Evolutionary conservation across 176 grass and related monocot genomes (phyloP), one percentile per base, ranked within the genome.

Genomic region (Zea luxurians): DNA sequence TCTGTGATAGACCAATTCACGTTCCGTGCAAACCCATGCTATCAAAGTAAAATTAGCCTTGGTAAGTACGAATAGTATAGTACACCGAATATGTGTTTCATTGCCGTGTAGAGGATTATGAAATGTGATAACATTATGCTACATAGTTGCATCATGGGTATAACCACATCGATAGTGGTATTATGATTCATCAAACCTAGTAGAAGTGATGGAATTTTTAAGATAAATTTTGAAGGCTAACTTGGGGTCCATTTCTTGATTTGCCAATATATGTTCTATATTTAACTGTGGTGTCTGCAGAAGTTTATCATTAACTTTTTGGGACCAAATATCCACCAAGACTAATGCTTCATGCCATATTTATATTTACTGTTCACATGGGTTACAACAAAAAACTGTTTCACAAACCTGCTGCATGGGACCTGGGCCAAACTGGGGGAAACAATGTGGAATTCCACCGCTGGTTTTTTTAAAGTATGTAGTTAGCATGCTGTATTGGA

Each of bases 391-490:
- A 27, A 87, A 78, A 80, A 83, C 15, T 49, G 53, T 45, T 71
- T 61, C 52, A 71, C 45, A 71, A 82, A 94, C 91, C 91, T 98
- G 95, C 76, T 94, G 91, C 73, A 98, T 98, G 41, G 85, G 46
- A 20, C 95, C 91, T 49, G 95, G 95, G 63, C 95, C 95, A 65
- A 98, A 98, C 74, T 98, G 95, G 15, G 95, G 95, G 46, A 98
- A 97, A 84, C 95, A 98, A 85, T 98, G 95, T 85, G 95, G 95
- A 80, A 98, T 90, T 80, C 95, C 95, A 37, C 95, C 95, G 80
- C 95, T 97, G 85, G 10, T 92, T 82, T 66, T 44, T 82, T 66
- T 44, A 87, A 85, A 87, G 45, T 60, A 84, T 5, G 57, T 41
- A 18, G 57, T 83, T 47, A 84, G 82, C 46, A 80, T 58, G 36